Evolutionary conservation across 1,139 yeast species (phyloP).

Genomic region (Suhomyces bolitotheri): DNA sequence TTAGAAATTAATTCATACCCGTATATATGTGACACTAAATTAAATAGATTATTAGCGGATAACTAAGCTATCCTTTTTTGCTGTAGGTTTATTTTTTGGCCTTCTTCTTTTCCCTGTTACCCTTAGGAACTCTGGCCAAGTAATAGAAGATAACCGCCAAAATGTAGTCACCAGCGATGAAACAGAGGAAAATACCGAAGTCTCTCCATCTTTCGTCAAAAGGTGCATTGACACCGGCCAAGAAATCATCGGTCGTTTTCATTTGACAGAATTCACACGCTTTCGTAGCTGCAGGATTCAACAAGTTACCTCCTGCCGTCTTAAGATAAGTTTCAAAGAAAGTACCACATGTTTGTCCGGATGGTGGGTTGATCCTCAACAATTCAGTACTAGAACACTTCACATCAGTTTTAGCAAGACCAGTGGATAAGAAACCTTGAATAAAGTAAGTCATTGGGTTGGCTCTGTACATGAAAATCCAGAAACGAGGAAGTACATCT

Average conservation of each 20-base stretch:
- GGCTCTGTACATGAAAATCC: slow-evolving; percentile 61
- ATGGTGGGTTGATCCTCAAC: slow-evolving; percentile 44
- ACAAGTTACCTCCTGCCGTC: slow-evolving; percentile 52
- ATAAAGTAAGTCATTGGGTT: slow-evolving; percentile 69
- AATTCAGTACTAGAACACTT: slow-evolving; percentile 50
- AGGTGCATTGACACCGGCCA: slow-evolving; percentile 41
- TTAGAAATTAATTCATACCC: too few species aligned
- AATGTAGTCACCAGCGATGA: slow-evolving; percentile 23
- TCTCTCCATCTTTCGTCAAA: slow-evolving; percentile 66
- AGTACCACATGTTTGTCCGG: slow-evolving; percentile 54
- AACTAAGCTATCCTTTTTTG: too few species aligned
- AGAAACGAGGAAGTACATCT: slow-evolving; percentile 46
- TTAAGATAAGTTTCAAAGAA: slow-evolving; percentile 49
- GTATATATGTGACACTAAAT: too few species aligned
- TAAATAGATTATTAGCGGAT: too few species aligned
- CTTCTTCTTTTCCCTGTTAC: slow-evolving; percentile 29
- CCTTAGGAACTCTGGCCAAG: slow-evolving; percentile 34
- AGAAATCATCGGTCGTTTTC: slow-evolving; percentile 50
- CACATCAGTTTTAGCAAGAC: slow-evolving; percentile 52
- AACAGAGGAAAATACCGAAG: slow-evolving; percentile 54
- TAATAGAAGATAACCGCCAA: slow-evolving; percentile 26
- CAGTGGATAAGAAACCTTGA: slow-evolving; percentile 53
- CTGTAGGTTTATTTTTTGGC: too few species aligned
- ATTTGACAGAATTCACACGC: slow-evolving; percentile 55
- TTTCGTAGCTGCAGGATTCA: slow-evolving; percentile 42